phyloP scores from a whole-genome alignment of 2,329 filamentous ascomycete genomes.

The Ampelomyces quisqualis region DNA sequence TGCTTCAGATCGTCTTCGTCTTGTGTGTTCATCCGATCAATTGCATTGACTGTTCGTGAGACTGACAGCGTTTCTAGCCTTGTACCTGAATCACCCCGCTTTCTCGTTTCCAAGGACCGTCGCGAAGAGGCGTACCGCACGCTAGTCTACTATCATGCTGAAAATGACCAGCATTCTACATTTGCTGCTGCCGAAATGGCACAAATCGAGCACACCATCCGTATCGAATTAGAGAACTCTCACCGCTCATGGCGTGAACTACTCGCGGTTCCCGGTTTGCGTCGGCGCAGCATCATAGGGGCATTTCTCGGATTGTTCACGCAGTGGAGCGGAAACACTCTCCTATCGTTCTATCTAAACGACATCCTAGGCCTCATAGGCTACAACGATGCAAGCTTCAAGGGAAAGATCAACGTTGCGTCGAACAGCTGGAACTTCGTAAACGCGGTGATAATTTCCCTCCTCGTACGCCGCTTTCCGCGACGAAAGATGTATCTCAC shows the following conservation, averaged over 20 bases:
- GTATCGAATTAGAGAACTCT: constrained; percentile 54
- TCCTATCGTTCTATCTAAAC: constrained; percentile 65
- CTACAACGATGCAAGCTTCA: constrained; percentile 49
- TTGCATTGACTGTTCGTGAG: too few species aligned
- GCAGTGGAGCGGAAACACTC: constrained; percentile 65
- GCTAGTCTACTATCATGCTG: constrained; percentile 64
- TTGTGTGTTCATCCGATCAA: constrained; percentile 45
- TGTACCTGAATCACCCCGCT: constrained; percentile 66
- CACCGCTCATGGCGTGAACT: constrained; percentile 62
- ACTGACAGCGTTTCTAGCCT: constrained; percentile 14
- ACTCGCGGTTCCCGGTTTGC: constrained; percentile 61
- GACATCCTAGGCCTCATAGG: constrained; percentile 61
- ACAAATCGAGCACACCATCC: constrained; percentile 65
- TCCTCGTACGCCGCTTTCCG: constrained; percentile 57
- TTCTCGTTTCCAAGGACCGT: constrained; percentile 63
- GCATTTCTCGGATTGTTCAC: constrained; percentile 65
- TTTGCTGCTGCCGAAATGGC: constrained; percentile 66
- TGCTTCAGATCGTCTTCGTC: constrained; percentile 64
- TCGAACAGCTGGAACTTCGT: constrained; percentile 61
- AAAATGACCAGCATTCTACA: constrained; percentile 57
- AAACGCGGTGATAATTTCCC: constrained; percentile 56
- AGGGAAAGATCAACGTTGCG: constrained; percentile 52
- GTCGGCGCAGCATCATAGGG: constrained; percentile 62
- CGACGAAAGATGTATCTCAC: constrained; percentile 57
- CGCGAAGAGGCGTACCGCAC: constrained; percentile 61